Percentiles rank a stretch among this genome's conserved stretches.
Evolutionary conservation across 2,329 filamentous ascomycete species (phyloP).

Genomic region (Metarhizium robertsii): DNA sequence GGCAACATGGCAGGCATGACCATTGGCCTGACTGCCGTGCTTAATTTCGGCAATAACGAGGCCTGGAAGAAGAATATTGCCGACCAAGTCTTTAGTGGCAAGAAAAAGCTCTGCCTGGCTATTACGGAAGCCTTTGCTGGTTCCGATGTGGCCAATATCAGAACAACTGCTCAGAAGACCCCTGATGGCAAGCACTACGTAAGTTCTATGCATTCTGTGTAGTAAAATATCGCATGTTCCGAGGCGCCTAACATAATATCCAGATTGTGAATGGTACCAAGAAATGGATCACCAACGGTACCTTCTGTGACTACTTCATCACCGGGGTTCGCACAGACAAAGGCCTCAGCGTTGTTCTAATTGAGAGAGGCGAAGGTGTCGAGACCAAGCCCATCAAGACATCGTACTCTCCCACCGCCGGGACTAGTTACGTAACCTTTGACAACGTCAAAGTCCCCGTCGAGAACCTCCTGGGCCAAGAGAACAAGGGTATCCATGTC

Average conservation of each 20-base stretch:
- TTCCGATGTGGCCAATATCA: constrained; percentile 65
- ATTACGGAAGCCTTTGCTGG: constrained; percentile 87
- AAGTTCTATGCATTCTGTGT: constrained; percentile 22
- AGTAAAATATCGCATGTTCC: not conserved
- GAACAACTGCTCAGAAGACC: constrained; percentile 70
- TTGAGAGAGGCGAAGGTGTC: constrained; percentile 64
- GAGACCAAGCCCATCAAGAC: constrained; percentile 75
- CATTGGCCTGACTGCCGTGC: constrained; percentile 69
- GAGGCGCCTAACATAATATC: not conserved
- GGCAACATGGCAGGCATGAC: constrained; percentile 83
- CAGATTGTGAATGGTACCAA: constrained; percentile 61
- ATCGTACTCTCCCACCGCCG: constrained; percentile 69
- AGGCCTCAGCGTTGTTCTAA: constrained; percentile 67
- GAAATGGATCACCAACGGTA: constrained; percentile 82
- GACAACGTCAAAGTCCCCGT: constrained; percentile 81
- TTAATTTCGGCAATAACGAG: constrained; percentile 66
- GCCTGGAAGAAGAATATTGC: constrained; percentile 57
- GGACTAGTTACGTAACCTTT: constrained; percentile 71
- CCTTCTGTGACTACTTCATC: constrained; percentile 76
- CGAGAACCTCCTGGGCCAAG: constrained; percentile 67
- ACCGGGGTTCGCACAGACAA: constrained; percentile 71
- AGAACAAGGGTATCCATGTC: constrained; percentile 78
- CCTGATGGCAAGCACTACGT: constrained; percentile 64
- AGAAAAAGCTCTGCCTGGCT: constrained; percentile 82
- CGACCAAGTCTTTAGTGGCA: constrained; percentile 64